Conservation (phyloP, 495 filamentous ascomycete species). For the Daldinia decipiens region DNA sequence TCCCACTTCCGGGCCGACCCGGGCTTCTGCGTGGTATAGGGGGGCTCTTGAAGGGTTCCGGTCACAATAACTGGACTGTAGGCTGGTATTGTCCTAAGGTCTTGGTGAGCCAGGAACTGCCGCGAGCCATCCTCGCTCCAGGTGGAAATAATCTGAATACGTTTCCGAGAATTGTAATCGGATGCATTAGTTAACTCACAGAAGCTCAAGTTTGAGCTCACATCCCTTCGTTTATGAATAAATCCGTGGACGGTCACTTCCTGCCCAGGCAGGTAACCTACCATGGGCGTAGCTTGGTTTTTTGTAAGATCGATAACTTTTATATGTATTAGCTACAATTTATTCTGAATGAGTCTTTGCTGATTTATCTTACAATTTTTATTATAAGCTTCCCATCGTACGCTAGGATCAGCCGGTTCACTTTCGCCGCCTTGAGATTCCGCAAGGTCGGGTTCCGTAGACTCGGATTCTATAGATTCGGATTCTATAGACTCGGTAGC, state of each 20-base stretch:
- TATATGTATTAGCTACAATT: constrained; percentile 8
- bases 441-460: background rate
- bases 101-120: constrained; percentile 39
- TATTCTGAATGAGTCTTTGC: background rate
- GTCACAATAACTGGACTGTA: constrained; percentile 55
- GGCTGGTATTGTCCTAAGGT: constrained; percentile 49
- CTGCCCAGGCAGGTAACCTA: constrained; percentile 51
- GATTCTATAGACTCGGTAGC: background rate
- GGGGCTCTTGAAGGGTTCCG: constrained; percentile 44
- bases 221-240: constrained; percentile 68
- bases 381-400: constrained; percentile 1
- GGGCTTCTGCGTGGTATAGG: background rate
- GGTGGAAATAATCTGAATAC: constrained; percentile 52
- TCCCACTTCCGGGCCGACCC: constrained; percentile 5
- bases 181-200: constrained; percentile 62
- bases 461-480: background rate
- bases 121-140: constrained; percentile 38
- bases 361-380: constrained; percentile 20
- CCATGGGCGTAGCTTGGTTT: constrained; percentile 48
- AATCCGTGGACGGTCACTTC: constrained; percentile 77
- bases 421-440: background rate
- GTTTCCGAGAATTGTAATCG: background rate
- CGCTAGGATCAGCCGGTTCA: background rate
- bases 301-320: constrained; percentile 63
- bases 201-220: constrained; percentile 74